phyloP scores from a whole-genome alignment of 352 stramenopile species.

The Globisporangium echinulatum region DNA sequence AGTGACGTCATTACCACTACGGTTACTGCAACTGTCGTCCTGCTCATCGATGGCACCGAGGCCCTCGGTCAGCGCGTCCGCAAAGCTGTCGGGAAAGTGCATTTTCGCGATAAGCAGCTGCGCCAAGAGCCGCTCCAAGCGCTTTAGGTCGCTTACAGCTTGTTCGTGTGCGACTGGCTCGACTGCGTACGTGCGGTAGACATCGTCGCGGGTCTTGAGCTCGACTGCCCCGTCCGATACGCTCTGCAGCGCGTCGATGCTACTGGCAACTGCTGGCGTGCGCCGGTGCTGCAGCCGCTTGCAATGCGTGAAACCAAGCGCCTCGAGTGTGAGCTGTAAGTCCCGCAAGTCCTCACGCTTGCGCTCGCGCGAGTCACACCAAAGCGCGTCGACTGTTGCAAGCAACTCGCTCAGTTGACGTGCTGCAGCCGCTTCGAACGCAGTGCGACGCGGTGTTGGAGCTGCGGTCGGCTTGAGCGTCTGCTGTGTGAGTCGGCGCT shows the following conservation, averaged over 20 bases:
- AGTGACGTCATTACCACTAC: too few relatives aligned
- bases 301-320: slow-evolving; percentile 7
- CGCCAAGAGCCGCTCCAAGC: slow-evolving; percentile 13
- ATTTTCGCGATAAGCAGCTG: slow-evolving; percentile 31
- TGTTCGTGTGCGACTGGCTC: too few relatives aligned
- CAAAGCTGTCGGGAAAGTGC: slow-evolving; percentile 25
- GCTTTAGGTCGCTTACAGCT: background rate
- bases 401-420: slow-evolving; percentile 7
- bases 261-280: background rate
- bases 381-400: slow-evolving; percentile 23
- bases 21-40: slow-evolving; percentile 1
- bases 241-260: too few relatives aligned
- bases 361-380: slow-evolving; percentile 39
- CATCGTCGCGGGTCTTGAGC: slow-evolving; percentile 1
- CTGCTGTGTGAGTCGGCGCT: background rate
- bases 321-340: slow-evolving; percentile 11
- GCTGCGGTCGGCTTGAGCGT: background rate
- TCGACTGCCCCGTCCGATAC: background rate
- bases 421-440: background rate
- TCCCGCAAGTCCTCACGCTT: slow-evolving; percentile 19
- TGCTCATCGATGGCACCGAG: slow-evolving; percentile 12
- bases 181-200: slow-evolving; percentile 3
- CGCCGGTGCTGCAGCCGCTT: slow-evolving; percentile 10
- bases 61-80: background rate
- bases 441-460: background rate